A percentile compares a stretch with the other conserved stretches of the same genome.
phyloP scores from a whole-genome alignment of 805 yeast species.

The Blastobotrys americana region DNA sequence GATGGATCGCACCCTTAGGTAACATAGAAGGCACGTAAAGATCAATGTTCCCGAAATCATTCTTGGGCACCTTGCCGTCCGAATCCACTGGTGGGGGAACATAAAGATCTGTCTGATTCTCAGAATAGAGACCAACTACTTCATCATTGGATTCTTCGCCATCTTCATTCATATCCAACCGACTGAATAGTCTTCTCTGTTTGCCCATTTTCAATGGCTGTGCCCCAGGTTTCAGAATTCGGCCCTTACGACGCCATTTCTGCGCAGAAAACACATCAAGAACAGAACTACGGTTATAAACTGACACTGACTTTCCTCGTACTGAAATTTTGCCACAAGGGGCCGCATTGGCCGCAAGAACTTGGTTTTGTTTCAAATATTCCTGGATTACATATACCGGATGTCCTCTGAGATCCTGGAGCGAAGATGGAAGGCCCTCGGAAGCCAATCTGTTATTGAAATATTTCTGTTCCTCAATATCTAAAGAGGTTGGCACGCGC shows the following conservation, averaged over 20 bases:
- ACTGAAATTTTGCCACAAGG: slow-evolving; percentile 68
- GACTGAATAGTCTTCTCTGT: slow-evolving; percentile 8
- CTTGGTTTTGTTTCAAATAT: slow-evolving; percentile 65
- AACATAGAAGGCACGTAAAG: slow-evolving; percentile 72
- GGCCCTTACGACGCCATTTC: slow-evolving; percentile 81
- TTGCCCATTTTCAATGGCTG: slow-evolving; percentile 48
- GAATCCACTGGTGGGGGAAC: slow-evolving; percentile 52
- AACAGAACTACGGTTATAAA: slow-evolving; percentile 63
- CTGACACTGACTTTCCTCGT: slow-evolving; percentile 26
- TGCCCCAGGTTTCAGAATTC: slow-evolving; percentile 63
- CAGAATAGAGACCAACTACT: slow-evolving; percentile 56
- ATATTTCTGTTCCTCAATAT: slow-evolving; percentile 47
- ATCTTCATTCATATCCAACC: slow-evolving; percentile 24
- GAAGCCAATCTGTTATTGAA: slow-evolving; percentile 52
- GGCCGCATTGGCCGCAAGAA: slow-evolving; percentile 52
- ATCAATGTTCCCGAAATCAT: slow-evolving; percentile 79
- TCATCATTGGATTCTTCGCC: slow-evolving; percentile 42
- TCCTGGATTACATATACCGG: slow-evolving; percentile 77
- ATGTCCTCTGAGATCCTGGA: slow-evolving; percentile 78
- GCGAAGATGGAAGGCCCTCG: slow-evolving; percentile 83
- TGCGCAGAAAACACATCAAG: slow-evolving; percentile 59
- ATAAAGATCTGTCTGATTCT: slow-evolving; percentile 66
- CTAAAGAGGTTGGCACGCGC: slow-evolving; percentile 29
- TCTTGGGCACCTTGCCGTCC: slow-evolving; percentile 64
- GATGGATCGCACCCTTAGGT: slow-evolving; percentile 67